Evolutionary conservation across 495 filamentous ascomycete species (phyloP).

Genomic region (Aspergillus biplanus): DNA sequence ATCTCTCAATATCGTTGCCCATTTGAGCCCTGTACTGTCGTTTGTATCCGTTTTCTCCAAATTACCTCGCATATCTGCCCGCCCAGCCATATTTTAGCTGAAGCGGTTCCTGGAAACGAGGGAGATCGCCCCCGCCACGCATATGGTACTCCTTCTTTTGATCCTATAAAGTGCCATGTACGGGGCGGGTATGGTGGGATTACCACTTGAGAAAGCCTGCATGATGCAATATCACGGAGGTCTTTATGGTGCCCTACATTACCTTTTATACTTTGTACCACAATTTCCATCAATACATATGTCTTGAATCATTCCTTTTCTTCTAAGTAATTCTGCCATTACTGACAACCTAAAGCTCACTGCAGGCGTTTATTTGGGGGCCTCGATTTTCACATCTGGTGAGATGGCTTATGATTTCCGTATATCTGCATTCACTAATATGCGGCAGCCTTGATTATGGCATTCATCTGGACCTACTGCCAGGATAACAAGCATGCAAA

Average conservation of each 20-base stretch:
- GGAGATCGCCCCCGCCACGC: slow-evolving; percentile 89
- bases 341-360: slow-evolving; percentile 53
- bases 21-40: slow-evolving; percentile 6
- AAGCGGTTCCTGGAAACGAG: slow-evolving; percentile 98
- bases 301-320: slow-evolving; percentile 24
- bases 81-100: slow-evolving; percentile 80
- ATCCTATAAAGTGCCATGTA: slow-evolving; percentile 64
- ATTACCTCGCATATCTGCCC: slow-evolving; percentile 93
- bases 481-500: slow-evolving; percentile 79
- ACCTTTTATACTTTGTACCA: slow-evolving; percentile 22
- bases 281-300: slow-evolving; percentile 18
- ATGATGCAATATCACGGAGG: slow-evolving; percentile 67
- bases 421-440: slow-evolving; percentile 32
- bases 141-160: slow-evolving; percentile 74
- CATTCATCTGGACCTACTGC: slow-evolving; percentile 76
- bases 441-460: slow-evolving; percentile 68
- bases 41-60: slow-evolving; percentile 25
- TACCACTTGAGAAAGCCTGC: slow-evolving; percentile 78
- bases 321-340: slow-evolving; percentile 17
- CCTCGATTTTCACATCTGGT: slow-evolving; percentile 59
- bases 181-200: slow-evolving; percentile 90
- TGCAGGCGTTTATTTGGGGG: slow-evolving; percentile 54
- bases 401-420: slow-evolving; percentile 24
- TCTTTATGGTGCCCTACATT: slow-evolving; percentile 90
- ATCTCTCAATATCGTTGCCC: background rate